Evolutionary conservation across 2,329 filamentous ascomycete species (phyloP).

Genomic region (Trichoderma sp.): DNA sequence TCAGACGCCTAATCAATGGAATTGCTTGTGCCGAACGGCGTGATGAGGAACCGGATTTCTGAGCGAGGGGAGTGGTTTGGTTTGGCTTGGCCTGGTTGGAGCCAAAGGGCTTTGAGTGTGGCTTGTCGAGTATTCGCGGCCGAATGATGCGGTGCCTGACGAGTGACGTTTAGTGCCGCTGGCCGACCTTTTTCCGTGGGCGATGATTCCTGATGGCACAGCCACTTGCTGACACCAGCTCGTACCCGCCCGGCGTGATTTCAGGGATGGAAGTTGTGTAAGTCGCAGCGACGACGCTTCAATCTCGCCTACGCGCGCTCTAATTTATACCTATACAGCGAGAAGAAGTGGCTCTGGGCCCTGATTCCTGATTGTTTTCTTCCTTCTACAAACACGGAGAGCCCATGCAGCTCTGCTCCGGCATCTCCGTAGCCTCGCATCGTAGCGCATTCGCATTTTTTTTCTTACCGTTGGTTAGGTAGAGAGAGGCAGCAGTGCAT

Average conservation of each 20-base stretch:
- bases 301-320: constrained; percentile 17
- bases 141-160: constrained; percentile 39
- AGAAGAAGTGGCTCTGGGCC: background rate
- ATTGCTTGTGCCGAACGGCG: background rate
- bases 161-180: constrained; percentile 40
- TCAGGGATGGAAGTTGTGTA: constrained; percentile 13
- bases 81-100: background rate
- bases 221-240: constrained; percentile 22
- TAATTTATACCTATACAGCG: constrained; percentile 22
- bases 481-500: background rate
- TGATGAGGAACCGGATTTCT: background rate
- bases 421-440: constrained; percentile 17
- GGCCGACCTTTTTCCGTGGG: constrained; percentile 40
- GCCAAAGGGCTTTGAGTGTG: constrained; percentile 33
- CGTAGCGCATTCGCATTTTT: constrained; percentile 12
- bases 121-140: constrained; percentile 33
- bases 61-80: constrained; percentile 21
- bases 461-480: background rate
- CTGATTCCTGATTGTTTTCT: constrained; percentile 13
- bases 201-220: constrained; percentile 29
- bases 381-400: background rate
- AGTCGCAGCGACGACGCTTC: constrained; percentile 2
- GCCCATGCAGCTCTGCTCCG: constrained; percentile 17
- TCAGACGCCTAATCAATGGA: constrained; percentile 28
- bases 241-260: constrained; percentile 7